Evolutionary conservation across 495 filamentous ascomycete species (phyloP).

Genomic region (Penicillium ochrochloron): DNA sequence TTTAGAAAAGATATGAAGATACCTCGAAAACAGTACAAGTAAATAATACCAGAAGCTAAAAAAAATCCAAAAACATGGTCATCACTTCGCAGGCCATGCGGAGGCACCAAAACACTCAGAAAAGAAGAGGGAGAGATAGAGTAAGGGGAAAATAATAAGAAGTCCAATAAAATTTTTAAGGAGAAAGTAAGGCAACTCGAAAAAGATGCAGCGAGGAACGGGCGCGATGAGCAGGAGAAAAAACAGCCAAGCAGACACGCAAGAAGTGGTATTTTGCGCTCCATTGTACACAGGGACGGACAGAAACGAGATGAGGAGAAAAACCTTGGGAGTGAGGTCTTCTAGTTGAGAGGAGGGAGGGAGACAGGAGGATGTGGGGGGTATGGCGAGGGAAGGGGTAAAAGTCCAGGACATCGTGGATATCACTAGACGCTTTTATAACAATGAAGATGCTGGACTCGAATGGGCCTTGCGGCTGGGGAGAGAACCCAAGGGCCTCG

Average conservation of each 20-base stretch:
- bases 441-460: background rate
- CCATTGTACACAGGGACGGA: constrained; percentile 48
- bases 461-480: background rate
- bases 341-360: background rate
- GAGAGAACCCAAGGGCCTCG: background rate
- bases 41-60: constrained; percentile 18
- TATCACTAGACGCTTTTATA: constrained; percentile 6
- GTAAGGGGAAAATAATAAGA: constrained; percentile 6
- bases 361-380: constrained; percentile 11
- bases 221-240: constrained; percentile 1
- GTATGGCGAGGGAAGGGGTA: background rate
- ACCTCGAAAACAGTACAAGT: constrained; percentile 30
- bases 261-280: constrained; percentile 53
- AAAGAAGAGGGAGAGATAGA: constrained; percentile 19
- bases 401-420: background rate
- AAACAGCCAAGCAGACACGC: constrained; percentile 32
- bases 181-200: constrained; percentile 32
- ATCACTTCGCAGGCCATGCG: constrained; percentile 31
- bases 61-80: constrained; percentile 23
- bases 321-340: constrained; percentile 1
- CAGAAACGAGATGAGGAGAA: constrained; percentile 23
- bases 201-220: constrained; percentile 25
- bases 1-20: constrained; percentile 15
- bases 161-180: constrained; percentile 33
- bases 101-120: constrained; percentile 23